Percentiles rank a stretch among this genome's conserved stretches.
Evolutionary conservation across 768 basidiomycete species (phyloP).

Genomic region (Podaxis carcinomalis): DNA sequence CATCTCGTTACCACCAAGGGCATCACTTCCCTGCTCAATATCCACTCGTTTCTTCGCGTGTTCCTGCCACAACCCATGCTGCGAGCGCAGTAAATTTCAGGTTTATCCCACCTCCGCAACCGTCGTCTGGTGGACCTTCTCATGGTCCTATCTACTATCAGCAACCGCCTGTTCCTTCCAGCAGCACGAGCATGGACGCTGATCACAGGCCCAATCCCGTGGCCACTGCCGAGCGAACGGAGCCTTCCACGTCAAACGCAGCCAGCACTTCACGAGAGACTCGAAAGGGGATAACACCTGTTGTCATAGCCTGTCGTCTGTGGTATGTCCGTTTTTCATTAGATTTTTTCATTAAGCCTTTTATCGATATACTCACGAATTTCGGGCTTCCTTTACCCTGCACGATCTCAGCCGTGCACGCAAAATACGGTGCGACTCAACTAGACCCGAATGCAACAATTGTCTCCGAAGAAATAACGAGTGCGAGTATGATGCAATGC

Average conservation of each 20-base stretch:
- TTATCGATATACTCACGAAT: conserved; percentile 32
- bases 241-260: conserved; percentile 26
- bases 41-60: conserved; percentile 35
- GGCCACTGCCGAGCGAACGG: conserved; percentile 29
- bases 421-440: conserved; percentile 86
- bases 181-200: conserved; percentile 24
- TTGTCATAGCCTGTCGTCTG: conserved; percentile 82
- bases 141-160: conserved; percentile 40
- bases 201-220: conserved; percentile 28
- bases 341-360: conserved; percentile 37
- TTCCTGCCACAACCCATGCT: conserved; percentile 31
- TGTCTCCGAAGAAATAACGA: conserved; percentile 73
- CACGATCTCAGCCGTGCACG: conserved; percentile 60
- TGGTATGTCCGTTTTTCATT: conserved; percentile 50
- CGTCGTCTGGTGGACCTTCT: conserved; percentile 39
- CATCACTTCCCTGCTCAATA: conserved; percentile 38
- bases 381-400: conserved; percentile 25
- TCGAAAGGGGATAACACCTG: conserved; percentile 46
- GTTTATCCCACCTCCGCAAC: conserved; percentile 32
- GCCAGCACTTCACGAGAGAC: conserved; percentile 30
- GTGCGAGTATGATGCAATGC: conserved; percentile 76
- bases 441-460: conserved; percentile 76
- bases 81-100: conserved; percentile 33
- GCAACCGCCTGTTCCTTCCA: conserved; percentile 26
- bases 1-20: conserved; percentile 42